Evolutionary conservation across 768 basidiomycete species (phyloP).

Genomic region (Boletus reticulatus): DNA sequence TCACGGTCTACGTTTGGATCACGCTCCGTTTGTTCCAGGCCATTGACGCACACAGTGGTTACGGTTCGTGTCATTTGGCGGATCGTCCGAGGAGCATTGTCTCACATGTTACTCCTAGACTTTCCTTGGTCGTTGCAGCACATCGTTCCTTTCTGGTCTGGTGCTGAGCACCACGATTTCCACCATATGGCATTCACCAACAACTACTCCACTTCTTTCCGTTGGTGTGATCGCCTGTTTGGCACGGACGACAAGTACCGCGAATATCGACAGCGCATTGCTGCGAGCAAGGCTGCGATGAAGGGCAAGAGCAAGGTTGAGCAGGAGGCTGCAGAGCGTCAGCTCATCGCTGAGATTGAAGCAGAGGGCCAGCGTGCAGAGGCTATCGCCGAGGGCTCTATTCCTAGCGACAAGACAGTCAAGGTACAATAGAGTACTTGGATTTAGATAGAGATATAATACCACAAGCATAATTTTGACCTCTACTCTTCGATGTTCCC

Average conservation of each 20-base stretch:
- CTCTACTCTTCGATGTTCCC: slow-evolving; percentile 26
- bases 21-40: slow-evolving; percentile 94
- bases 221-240: slow-evolving; percentile 87
- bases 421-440: slow-evolving; percentile 25
- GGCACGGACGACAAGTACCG: slow-evolving; percentile 92
- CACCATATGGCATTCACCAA: slow-evolving; percentile 97
- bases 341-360: slow-evolving; percentile 68
- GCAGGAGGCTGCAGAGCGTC: slow-evolving; percentile 52
- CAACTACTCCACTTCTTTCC: slow-evolving; percentile 92
- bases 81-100: not conserved
- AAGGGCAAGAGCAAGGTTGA: slow-evolving; percentile 55
- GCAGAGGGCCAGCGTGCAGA: slow-evolving; percentile 71
- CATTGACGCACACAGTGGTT: slow-evolving; percentile 95
- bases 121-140: slow-evolving; percentile 98
- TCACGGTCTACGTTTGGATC: slow-evolving; percentile 95
- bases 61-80: slow-evolving; percentile 53
- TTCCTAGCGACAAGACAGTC: slow-evolving; percentile 13
- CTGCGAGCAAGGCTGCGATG: slow-evolving; percentile 56
- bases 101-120: slow-evolving; percentile 42
- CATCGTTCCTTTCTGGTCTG: slow-evolving; percentile 94
- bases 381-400: slow-evolving; percentile 45
- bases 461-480: not conserved
- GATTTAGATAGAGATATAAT: slow-evolving; percentile 6
- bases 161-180: slow-evolving; percentile 97
- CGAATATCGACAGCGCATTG: slow-evolving; percentile 68